Base-by-base conservation (phyloP, 495 filamentous ascomycete species). In the Aspergillus leporis region DNA sequence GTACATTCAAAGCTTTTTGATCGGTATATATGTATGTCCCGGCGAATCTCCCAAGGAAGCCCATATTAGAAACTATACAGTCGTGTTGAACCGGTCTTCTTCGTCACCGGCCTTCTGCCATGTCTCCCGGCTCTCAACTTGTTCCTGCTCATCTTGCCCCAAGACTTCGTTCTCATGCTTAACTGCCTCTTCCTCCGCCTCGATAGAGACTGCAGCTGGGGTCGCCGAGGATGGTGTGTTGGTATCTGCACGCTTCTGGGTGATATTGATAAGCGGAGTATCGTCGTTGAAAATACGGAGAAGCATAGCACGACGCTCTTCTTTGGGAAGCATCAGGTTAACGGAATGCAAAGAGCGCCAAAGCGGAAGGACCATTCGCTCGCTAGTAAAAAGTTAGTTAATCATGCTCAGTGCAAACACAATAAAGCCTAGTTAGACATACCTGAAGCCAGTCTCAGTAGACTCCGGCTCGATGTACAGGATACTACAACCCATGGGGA, bases 311-410 rank as follows among this genome's bases (percentile, higher is more conserved):
- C 84, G 88, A 31, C 94, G 85, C 49, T 98, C 94, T 67, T 98
- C 94, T 76, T 98, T 98, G 51, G 92, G 92, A 62, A 97, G 77
- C 94, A 98, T 98, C 41, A 98, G 83, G 71, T 98, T 98, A 52
- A 97, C 74, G 3, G 85, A 90, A 59, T 90, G 84, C 61, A 94
- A 76, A 55, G 90, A 92, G 69, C 92, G 87, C 94, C 94, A 98
- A 22, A 98, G 76, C 8, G 94, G 93, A 46, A 98, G 78, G 3
- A 92, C 87, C 83, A 96, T 91, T 14, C 81, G 79, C 70, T 97
- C 92, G 51, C 80, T 84, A 51, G 53, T 72, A 53, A 72, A 64
- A 30, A 53, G 41, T 53, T 51, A 49, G 14, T 16, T 23, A 21
- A 56, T 49, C 18, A 32, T 30, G 21, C 32, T 52, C 18, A 52